Percentiles rank a stretch among this genome's conserved stretches.
Conservation (phyloP, 148 eudicot genomes). For the Simmondsia chinensis region DNA sequence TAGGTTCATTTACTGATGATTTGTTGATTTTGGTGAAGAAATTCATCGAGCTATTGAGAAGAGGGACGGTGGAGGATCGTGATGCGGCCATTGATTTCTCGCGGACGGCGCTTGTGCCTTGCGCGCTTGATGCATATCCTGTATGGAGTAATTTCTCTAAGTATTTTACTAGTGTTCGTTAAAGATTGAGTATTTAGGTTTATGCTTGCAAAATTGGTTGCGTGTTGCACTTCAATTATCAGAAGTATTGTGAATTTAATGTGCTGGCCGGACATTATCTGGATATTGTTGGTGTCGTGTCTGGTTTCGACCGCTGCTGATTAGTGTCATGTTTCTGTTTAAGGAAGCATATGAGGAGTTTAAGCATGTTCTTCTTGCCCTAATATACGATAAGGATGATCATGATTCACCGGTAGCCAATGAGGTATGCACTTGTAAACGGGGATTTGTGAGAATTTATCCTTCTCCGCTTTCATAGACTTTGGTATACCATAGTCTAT, state of each 20-base stretch:
- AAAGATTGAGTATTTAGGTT: background rate
- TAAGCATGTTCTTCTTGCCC: slow-evolving; percentile 79
- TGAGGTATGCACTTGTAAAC: slow-evolving; percentile 43
- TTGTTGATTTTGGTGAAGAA: slow-evolving; percentile 34
- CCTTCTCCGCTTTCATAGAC: no score
- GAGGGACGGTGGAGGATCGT: slow-evolving; percentile 67
- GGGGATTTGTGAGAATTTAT: no score
- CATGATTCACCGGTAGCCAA: slow-evolving; percentile 61
- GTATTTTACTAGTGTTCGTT: background rate
- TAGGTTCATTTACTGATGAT: no score
- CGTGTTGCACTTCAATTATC: background rate
- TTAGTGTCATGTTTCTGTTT: slow-evolving; percentile 15
- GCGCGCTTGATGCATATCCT: slow-evolving; percentile 94
- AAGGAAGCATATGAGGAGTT: slow-evolving; percentile 99
- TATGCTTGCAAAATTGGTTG: background rate
- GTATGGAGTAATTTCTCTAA: slow-evolving; percentile 19
- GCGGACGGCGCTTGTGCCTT: slow-evolving; percentile 76
- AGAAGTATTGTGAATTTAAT: no score
- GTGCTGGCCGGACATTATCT: no score
- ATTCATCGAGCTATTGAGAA: slow-evolving; percentile 87
- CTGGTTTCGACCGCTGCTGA: background rate
- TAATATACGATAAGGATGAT: slow-evolving; percentile 79
- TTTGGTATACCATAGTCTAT: no score
- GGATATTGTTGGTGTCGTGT: background rate
- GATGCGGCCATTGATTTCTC: slow-evolving; percentile 61